Conservation (phyloP, 768 basidiomycete genomes). For the Ramaria sp. region DNA sequence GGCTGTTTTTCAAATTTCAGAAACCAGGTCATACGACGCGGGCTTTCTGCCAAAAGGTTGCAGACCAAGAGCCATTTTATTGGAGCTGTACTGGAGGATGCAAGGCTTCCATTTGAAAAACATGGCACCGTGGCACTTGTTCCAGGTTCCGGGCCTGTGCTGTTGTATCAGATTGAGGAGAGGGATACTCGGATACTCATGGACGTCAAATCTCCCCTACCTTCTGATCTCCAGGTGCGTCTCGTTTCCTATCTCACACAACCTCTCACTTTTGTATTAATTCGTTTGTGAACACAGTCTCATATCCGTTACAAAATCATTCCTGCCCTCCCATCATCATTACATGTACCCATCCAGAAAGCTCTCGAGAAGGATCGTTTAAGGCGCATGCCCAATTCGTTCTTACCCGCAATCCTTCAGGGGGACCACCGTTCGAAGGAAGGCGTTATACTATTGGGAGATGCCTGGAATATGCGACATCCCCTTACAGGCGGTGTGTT, state of each 20-base stretch:
- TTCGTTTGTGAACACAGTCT: conserved; percentile 26
- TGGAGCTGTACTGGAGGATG: conserved; percentile 75
- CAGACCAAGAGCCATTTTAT: conserved; percentile 69
- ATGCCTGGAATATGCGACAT: conserved; percentile 99
- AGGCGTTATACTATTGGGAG: conserved; percentile 80
- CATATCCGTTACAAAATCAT: conserved; percentile 66
- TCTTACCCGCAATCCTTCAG: conserved; percentile 65
- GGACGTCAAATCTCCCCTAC: conserved; percentile 78
- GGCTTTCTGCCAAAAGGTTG: conserved; percentile 32
- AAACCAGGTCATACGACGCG: conserved; percentile 44
- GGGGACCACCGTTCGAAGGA: conserved; percentile 36
- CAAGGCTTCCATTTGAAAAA: conserved; percentile 56
- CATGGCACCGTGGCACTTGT: conserved; percentile 81
- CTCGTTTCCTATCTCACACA: background rate
- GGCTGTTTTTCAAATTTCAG: conserved; percentile 95
- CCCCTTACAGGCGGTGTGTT: conserved; percentile 69
- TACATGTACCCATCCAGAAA: conserved; percentile 52
- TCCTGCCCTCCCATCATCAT: conserved; percentile 67
- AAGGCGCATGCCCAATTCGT: conserved; percentile 91
- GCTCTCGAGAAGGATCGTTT: conserved; percentile 76
- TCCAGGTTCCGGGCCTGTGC: conserved; percentile 74
- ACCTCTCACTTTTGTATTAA: background rate
- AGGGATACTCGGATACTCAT: conserved; percentile 90
- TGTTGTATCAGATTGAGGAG: conserved; percentile 85
- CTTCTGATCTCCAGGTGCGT: conserved; percentile 67